Base-by-base conservation (phyloP, 495 filamentous ascomycete species). In the Lineolata rhizophorae region DNA sequence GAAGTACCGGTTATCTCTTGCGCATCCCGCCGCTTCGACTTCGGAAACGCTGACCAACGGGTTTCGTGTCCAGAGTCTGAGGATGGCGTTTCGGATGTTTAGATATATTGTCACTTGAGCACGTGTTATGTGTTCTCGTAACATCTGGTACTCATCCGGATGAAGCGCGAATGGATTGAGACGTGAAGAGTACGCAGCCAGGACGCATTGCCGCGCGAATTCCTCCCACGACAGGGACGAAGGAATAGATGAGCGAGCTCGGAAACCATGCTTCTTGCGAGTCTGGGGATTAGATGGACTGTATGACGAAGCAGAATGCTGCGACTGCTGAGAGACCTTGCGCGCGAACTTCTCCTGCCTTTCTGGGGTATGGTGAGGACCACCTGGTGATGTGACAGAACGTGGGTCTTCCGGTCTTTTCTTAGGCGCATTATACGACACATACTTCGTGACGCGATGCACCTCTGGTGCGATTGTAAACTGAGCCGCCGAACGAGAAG, bases 101-200 rank as follows among this genome's bases (percentile, higher is more conserved):
- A 99, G 54, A 50, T 95, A 99, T n/a, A 76, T 74, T 6, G 87
- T 91, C 34, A 95, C 81, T 45, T 99, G 85, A 20, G 72, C 59
- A 42, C 79, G 72, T 47, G 72, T 90, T 35, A 99, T 68, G 49
- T 87, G 70, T 22, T 77, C 59, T 35, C 76, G 65, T 14, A 99
- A 54, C 30, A 82, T 64, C 37, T 64, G 49, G 48, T 93, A 83
- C 47, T 99, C 87, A 34, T 75, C 70, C n/a, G 60, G 61, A 52
- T 94, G 83, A 11, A 99, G 56, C 11, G 76, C 67, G 52, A 83
- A 92, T 3, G 90, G 87, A 39, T 85, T 81, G 3, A 99, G 61
- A 30, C 87, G 65, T 29, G 82, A 93, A 14, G 79, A 72, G 50
- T 90, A 76, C 25, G 87, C 85, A 4, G 85, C 84, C 30, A 70